Percentiles rank a stretch among this genome's conserved stretches.
These are phyloP conservation scores for Dryas octopetala DNA, from an alignment of 306 rosid genomes.

Conservation along the genomic window DNA sequence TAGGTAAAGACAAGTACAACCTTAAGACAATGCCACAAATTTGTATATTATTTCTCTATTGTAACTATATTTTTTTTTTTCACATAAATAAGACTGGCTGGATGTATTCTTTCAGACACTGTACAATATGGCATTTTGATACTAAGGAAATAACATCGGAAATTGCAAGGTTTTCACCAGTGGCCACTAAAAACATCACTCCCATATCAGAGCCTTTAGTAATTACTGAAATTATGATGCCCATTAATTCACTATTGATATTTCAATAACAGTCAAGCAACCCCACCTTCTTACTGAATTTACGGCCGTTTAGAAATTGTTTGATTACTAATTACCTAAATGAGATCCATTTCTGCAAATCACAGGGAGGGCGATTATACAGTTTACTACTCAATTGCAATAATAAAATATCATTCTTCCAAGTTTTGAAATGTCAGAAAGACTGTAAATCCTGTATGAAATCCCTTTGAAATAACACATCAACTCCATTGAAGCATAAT, in stretches of 20 bases:
- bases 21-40: neutral
- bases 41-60: neutral
- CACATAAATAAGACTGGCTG: neutral
- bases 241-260: neutral
- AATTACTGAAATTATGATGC: neutral
- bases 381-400: neutral
- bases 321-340: neutral
- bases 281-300: neutral
- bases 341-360: slow-evolving; percentile 13
- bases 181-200: neutral
- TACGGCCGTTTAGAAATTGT: neutral
- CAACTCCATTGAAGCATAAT: slow-evolving; percentile 1
- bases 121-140: neutral
- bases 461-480: slow-evolving; percentile 17
- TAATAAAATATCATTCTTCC: neutral
- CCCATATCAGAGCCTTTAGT: neutral
- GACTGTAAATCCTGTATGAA: neutral
- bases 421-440: neutral
- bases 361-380: neutral
- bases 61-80: neutral
- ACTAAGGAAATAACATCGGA: neutral
- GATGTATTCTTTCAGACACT: neutral
- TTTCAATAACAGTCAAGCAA: neutral
- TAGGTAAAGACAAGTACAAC: neutral
- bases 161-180: neutral